Evolutionary conservation across 2,329 filamentous ascomycete genomes (phyloP).

Genomic region (Beauveria scarabaeidicola): DNA sequence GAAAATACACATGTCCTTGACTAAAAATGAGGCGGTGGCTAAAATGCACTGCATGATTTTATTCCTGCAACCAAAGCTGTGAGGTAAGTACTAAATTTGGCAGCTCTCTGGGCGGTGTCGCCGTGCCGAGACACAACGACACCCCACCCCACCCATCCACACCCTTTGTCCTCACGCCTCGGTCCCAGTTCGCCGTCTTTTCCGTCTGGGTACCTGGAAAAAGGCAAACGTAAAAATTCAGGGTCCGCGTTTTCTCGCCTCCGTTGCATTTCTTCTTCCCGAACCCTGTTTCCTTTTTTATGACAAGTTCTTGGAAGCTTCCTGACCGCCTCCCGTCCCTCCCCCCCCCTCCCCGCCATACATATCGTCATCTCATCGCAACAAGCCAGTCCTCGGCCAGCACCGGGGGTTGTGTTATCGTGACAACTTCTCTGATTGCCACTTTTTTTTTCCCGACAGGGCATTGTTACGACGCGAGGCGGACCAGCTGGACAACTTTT

Average conservation of each 20-base stretch:
- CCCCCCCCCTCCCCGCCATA: too few relatives aligned
- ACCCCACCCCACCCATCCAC: not conserved
- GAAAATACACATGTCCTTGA: not conserved
- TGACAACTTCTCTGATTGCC: not conserved
- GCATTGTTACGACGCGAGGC: not conserved
- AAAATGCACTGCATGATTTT: not conserved
- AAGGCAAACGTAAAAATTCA: too few relatives aligned
- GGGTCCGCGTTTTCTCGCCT: too few relatives aligned
- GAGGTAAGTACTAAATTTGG: not conserved
- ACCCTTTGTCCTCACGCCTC: not conserved
- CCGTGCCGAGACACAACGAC: not conserved
- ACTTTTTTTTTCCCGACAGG: not conserved
- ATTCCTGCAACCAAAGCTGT: not conserved
- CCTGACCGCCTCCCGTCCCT: too few relatives aligned
- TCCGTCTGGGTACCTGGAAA: too few relatives aligned
- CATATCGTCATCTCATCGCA: not conserved
- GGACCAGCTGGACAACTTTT: slow-evolving; percentile 4
- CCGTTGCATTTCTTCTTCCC: too few relatives aligned
- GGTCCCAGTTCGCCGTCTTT: too few relatives aligned
- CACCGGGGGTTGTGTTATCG: too few relatives aligned
- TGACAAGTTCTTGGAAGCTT: too few relatives aligned
- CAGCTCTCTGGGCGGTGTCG: not conserved
- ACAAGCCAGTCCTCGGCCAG: not conserved
- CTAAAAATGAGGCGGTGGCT: not conserved
- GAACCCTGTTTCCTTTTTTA: too few relatives aligned